These are phyloP conservation scores for Eucalyptus pauciflora DNA, from an alignment of 345 rosid genomes.

Conservation along the genomic window DNA sequence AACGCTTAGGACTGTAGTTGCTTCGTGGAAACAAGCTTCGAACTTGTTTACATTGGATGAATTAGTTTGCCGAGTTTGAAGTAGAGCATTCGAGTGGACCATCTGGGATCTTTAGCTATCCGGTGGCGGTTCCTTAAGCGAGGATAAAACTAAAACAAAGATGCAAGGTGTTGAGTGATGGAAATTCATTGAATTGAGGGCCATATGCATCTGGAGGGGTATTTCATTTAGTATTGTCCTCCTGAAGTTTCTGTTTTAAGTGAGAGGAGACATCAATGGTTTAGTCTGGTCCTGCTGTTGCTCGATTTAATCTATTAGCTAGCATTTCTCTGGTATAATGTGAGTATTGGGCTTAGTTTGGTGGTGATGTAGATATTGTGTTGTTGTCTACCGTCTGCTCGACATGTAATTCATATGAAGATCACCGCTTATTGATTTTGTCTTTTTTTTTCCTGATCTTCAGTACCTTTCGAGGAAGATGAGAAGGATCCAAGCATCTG, in stretches of 20 bases:
- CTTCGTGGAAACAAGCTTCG: neutral
- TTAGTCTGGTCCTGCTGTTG: neutral
- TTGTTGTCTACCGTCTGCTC: neutral
- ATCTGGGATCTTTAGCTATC: neutral
- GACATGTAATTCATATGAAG: neutral
- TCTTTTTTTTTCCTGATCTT: neutral
- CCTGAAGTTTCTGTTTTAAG: neutral
- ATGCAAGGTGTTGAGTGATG: neutral
- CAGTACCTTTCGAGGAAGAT: conserved; percentile 98
- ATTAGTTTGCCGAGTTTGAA: neutral
- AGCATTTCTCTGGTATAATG: neutral
- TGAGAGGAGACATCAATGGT: neutral
- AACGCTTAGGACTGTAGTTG: neutral
- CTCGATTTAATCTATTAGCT: neutral
- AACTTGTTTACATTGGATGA: neutral
- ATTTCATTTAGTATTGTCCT: neutral
- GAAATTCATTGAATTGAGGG: neutral
- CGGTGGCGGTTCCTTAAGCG: neutral
- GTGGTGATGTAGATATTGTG: neutral
- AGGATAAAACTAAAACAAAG: neutral
- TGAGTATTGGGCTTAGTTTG: neutral
- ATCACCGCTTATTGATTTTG: neutral
- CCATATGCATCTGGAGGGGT: neutral
- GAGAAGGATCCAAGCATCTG: conserved; percentile 85
- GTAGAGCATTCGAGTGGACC: neutral